phyloP scores from a whole-genome alignment of 2,329 filamentous ascomycete species.

The Dactylellina haptotyla region DNA sequence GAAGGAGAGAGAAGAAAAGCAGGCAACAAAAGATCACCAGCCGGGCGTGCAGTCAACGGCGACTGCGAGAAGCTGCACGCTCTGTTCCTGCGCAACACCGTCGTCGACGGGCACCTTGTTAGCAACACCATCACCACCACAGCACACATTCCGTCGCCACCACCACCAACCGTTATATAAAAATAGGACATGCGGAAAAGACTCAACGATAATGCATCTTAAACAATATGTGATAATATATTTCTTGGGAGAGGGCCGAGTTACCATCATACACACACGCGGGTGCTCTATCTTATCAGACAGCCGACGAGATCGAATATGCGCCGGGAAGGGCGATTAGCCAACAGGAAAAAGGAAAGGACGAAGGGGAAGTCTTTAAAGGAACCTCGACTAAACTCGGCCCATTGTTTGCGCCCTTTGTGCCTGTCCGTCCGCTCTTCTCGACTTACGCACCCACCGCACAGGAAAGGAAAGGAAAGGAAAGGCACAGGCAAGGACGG shows the following conservation, averaged over 20 bases:
- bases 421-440: no score
- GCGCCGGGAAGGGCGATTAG: no score
- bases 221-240: neutral
- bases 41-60: neutral
- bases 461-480: neutral
- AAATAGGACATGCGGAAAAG: neutral
- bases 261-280: no score
- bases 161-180: no score
- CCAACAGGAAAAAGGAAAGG: neutral
- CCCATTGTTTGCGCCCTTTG: no score
- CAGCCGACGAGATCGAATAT: no score
- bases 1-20: neutral
- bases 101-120: no score
- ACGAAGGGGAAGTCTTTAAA: neutral
- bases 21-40: no score
- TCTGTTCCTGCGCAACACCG: neutral
- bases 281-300: no score
- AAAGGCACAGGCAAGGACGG: conserved; percentile 17
- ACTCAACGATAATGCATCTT: neutral
- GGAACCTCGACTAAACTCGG: neutral
- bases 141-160: no score
- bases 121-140: neutral
- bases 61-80: neutral
- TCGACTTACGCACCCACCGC: neutral
- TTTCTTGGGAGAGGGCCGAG: neutral